Percentiles rank a stretch among this genome's conserved stretches.
Conservation (phyloP, 1,284 basidiomycete species). For the Wallemia mellicola region DNA sequence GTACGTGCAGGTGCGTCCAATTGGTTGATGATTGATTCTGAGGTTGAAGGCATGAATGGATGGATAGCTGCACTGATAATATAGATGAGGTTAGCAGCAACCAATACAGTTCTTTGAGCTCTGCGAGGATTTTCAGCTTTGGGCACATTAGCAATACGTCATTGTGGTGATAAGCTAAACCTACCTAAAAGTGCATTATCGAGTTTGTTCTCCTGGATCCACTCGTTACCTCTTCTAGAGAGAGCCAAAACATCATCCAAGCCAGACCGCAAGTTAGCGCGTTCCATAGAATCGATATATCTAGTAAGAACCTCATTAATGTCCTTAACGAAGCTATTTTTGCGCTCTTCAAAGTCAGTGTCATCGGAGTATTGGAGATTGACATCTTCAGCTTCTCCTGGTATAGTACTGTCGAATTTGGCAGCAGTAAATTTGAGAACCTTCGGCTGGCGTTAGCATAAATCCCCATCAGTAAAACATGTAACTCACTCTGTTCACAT, state of each 20-base stretch:
- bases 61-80: slow-evolving; percentile 53
- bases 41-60: slow-evolving; percentile 88
- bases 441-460: slow-evolving; percentile 5
- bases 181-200: slow-evolving; percentile 65
- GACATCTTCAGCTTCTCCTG: slow-evolving; percentile 36
- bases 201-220: slow-evolving; percentile 69
- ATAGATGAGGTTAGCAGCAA: slow-evolving; percentile 83
- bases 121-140: neutral
- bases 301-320: slow-evolving; percentile 50
- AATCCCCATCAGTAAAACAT: slow-evolving; percentile 1
- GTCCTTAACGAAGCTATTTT: slow-evolving; percentile 48
- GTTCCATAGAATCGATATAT: slow-evolving; percentile 68
- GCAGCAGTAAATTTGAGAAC: slow-evolving; percentile 67
- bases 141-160: slow-evolving; percentile 29
- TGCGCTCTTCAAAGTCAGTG: slow-evolving; percentile 17
- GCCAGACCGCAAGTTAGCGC: slow-evolving; percentile 62
- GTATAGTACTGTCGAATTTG: slow-evolving; percentile 52
- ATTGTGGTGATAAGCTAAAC: slow-evolving; percentile 55
- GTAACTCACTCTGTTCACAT: slow-evolving; percentile 47
- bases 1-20: slow-evolving; percentile 63
- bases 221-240: slow-evolving; percentile 73
- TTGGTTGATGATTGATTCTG: slow-evolving; percentile 50
- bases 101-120: slow-evolving; percentile 9
- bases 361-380: slow-evolving; percentile 30
- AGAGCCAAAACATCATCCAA: slow-evolving; percentile 67